Base-by-base conservation (phyloP, 371 early-diverging fungal species). In the Mortierella sp. region DNA sequence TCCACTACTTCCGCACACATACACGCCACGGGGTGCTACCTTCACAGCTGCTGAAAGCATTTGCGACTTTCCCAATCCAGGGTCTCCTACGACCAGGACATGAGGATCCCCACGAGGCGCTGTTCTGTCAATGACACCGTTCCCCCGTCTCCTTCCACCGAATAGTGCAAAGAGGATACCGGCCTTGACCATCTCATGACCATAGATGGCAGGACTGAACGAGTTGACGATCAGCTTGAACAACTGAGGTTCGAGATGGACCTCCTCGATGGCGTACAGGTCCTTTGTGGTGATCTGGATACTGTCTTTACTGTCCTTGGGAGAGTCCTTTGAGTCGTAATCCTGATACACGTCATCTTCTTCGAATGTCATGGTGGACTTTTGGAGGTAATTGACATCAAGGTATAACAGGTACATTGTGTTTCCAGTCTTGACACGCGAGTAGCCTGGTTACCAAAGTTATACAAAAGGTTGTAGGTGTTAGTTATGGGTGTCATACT, bases 171-270 rank as follows among this genome's bases (percentile, higher is more conserved):
- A 83, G 52, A 97, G 81, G 8, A 99, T 67, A 7, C 81, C 82
- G 0, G 73, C 80, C 83, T 99, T 99, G 82, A 99, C 93, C 78
- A 93, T 86, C 31, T 94, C 92, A 80, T 97, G 96, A 3, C 99
- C 99, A 82, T 91, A 98, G 64, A 99, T 98, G 19, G 93, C 92
- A 6, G 99, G 99, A 13, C 98, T 98, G 66, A 98, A 86, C 30
- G 96, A 96, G 63, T 89, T 86, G 14, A 94, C 83, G 28, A 98
- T 83, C 27, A 93, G 81, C 8, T 95, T 91, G 72, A 96, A 92
- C 2, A 91, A 83, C 52, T 95, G 87, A n/a, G 78, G 80, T 46
- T 92, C 87, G 64, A 82, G 82, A 28, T 86, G 89, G n/a, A 98
- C 82, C 63, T 86, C 82, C 43, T 87, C 83, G 68, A 98, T 95